Evolutionary conservation across 441 rosid species (phyloP).

Genomic region (Euphorbia celastroides): DNA sequence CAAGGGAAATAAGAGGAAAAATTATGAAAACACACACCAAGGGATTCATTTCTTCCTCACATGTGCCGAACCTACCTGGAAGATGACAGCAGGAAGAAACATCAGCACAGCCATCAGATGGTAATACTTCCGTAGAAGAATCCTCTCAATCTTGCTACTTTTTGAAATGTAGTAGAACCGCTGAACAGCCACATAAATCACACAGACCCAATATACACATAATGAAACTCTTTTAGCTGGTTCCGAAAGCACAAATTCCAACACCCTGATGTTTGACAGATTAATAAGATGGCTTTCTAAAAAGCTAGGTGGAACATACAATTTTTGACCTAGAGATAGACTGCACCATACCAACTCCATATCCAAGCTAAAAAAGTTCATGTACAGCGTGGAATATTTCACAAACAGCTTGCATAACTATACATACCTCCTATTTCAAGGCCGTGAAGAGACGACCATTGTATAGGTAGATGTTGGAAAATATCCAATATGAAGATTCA

Average conservation of each 20-base stretch:
- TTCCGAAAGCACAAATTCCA: conserved; percentile 65
- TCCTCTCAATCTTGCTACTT: conserved; percentile 85
- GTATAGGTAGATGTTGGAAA: neutral
- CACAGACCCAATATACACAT: conserved; percentile 71
- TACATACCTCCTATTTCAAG: neutral
- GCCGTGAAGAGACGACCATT: neutral
- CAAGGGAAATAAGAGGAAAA: conserved; percentile 2
- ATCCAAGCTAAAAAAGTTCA: neutral
- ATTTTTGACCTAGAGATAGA: neutral
- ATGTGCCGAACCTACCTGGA: conserved; percentile 56
- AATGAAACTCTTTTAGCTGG: conserved; percentile 73
- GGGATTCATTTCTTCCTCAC: neutral
- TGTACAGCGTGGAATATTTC: neutral
- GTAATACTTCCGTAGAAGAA: conserved; percentile 92
- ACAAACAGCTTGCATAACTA: neutral
- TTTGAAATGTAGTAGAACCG: conserved; percentile 80
- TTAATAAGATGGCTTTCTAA: conserved; percentile 18
- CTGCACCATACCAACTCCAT: neutral
- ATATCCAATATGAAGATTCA: neutral
- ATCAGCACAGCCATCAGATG: conserved; percentile 95
- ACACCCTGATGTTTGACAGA: conserved; percentile 48
- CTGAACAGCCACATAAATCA: conserved; percentile 62
- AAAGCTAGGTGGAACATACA: neutral
- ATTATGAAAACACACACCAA: neutral
- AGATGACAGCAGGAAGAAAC: conserved; percentile 93